Percentiles rank a stretch among this genome's conserved stretches.
phyloP scores from a whole-genome alignment of 2,329 filamentous ascomycete genomes.

The Ophiostoma novo-ulmi region DNA sequence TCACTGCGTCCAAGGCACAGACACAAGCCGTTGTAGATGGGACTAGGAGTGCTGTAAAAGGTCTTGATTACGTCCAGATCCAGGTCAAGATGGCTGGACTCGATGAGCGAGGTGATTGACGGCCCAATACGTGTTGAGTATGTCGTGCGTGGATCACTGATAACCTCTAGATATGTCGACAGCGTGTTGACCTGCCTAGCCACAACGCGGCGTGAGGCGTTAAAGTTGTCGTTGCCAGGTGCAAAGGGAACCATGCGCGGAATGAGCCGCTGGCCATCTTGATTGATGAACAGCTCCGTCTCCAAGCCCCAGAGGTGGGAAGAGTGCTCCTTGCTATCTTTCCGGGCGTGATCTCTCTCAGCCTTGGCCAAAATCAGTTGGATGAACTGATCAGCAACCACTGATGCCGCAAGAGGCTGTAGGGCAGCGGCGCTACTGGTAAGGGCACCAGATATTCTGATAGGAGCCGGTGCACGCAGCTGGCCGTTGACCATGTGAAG shows the following conservation, averaged over 20 bases:
- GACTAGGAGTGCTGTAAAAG: slow-evolving; percentile 36
- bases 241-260: slow-evolving; percentile 40
- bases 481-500: slow-evolving; percentile 18
- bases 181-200: slow-evolving; percentile 34
- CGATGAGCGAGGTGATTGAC: not conserved
- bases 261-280: slow-evolving; percentile 33
- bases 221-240: slow-evolving; percentile 37
- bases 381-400: slow-evolving; percentile 29
- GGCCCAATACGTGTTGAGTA: not conserved
- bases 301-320: slow-evolving; percentile 34
- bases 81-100: not conserved
- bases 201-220: slow-evolving; percentile 38
- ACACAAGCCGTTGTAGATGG: slow-evolving; percentile 32
- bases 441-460: not conserved
- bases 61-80: slow-evolving; percentile 30
- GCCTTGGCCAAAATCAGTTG: slow-evolving; percentile 26
- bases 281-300: slow-evolving; percentile 38
- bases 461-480: not conserved
- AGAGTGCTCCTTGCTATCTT: not conserved
- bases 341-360: slow-evolving; percentile 13
- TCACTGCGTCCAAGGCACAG: slow-evolving; percentile 35
- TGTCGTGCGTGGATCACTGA: slow-evolving; percentile 18
- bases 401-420: not conserved
- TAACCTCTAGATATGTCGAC: slow-evolving; percentile 32
- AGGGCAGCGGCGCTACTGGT: not conserved